A percentile compares a stretch with the other conserved stretches of the same genome.
Evolutionary conservation across 306 rosid genomes (phyloP).

Genomic region (Leucaena leucocephala): DNA sequence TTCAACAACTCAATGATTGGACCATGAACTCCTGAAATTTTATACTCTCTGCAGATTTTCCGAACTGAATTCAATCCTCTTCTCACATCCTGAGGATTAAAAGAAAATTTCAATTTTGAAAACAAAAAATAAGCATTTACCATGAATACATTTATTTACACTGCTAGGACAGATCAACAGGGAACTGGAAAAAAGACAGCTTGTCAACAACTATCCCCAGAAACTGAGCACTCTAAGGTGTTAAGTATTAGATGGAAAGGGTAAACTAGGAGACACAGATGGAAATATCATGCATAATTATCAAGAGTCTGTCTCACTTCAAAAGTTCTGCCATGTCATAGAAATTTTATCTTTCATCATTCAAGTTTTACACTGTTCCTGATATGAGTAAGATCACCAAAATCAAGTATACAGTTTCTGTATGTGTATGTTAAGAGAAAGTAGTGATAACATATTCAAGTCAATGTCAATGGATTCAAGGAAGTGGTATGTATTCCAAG

Average conservation of each 20-base stretch:
- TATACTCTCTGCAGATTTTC: conserved; percentile 72
- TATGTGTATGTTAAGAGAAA: not conserved
- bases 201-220: conserved; percentile 7
- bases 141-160: conserved; percentile 7
- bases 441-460: not conserved
- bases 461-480: not conserved
- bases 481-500: not conserved
- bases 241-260: conserved; percentile 11
- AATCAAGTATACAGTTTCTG: not conserved
- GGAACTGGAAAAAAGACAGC: conserved; percentile 13
- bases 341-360: conserved; percentile 17
- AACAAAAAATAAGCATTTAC: conserved; percentile 6
- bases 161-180: conserved; percentile 14
- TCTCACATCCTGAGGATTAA: conserved; percentile 78
- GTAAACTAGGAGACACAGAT: not conserved
- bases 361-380: conserved; percentile 9
- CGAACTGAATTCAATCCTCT: conserved; percentile 93
- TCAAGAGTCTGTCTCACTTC: not conserved
- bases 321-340: not conserved
- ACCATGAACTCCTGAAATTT: conserved; percentile 83
- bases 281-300: conserved; percentile 24
- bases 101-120: conserved; percentile 8
- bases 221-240: not conserved
- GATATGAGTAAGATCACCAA: not conserved
- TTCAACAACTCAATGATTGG: conserved; percentile 92